A percentile compares a stretch with the other conserved stretches of the same genome.
Conservation (phyloP, 2,329 filamentous ascomycete genomes). For the Apiospora pterosperma region DNA sequence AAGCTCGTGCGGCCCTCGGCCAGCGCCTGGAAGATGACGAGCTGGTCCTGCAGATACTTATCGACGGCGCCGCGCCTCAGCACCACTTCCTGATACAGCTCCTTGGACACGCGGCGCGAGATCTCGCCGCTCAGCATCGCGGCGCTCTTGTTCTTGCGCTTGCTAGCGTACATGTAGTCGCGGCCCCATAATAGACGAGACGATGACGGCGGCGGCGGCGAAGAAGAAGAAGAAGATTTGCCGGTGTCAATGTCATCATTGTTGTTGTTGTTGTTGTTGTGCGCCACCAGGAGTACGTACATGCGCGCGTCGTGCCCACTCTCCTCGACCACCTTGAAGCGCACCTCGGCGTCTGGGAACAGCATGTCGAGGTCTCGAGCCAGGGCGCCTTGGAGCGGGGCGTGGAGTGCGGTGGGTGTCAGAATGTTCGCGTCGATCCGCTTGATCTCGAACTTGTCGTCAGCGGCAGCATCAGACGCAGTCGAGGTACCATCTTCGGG, state of each 20-base stretch:
- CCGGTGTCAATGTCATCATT: background rate
- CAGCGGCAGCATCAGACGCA: background rate
- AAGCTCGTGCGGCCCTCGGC: conserved; percentile 50
- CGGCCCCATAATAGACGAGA: conserved; percentile 43
- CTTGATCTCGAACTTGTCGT: conserved; percentile 31
- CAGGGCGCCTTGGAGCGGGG: conserved; percentile 37
- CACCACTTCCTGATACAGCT: conserved; percentile 42
- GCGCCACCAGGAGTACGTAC: conserved; percentile 56
- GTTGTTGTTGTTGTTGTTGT: conserved; percentile 28
- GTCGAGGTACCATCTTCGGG: conserved; percentile 10
- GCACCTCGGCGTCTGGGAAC: conserved; percentile 41
- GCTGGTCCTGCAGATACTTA: conserved; percentile 40
- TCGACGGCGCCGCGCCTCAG: conserved; percentile 29
- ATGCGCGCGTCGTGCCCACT: conserved; percentile 48
- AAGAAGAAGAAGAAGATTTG: background rate
- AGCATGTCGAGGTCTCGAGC: conserved; percentile 33
- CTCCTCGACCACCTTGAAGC: conserved; percentile 46
- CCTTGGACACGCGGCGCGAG: conserved; percentile 40
- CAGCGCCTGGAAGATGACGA: conserved; percentile 58
- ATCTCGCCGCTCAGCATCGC: conserved; percentile 35
- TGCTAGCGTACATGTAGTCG: conserved; percentile 39
- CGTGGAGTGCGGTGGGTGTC: conserved; percentile 41
- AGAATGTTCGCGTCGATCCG: conserved; percentile 50
- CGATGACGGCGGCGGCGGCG: background rate
- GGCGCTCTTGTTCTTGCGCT: conserved; percentile 37